Evolutionary conservation across 257 asterid genomes (phyloP), one percentile per base, ranked within the genome.

Genomic region (Anisodus acutangulus): DNA sequence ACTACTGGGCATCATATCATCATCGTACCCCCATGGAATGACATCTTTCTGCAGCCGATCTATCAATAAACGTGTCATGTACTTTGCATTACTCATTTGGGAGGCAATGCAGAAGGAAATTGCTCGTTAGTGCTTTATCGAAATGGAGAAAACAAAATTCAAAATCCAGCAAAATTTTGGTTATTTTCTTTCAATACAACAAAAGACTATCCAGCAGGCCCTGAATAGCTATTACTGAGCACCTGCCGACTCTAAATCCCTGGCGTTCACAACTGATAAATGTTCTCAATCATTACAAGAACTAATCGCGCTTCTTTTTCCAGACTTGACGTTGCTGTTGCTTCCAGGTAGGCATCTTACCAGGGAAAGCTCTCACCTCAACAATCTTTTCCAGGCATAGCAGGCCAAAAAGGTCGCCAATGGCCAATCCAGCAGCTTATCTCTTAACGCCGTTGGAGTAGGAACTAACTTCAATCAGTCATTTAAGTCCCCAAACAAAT

Each of bases 311-410:
- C 90, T 93, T 93, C 91, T 91, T 9, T 95, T 55, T 87, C 93
- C 45, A 85, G 82, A 53, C 78, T 91, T 2, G 83, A 85, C 89
- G 86, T 83, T 92, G 97, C 58, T 91, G 90, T 89, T 89, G 93
- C 94, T 87, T 91, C 98, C 98, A 93, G 49, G 94, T 90, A 0
- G 98, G 98, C 97, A 95, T 92, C 90, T 91, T 94, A 54, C 97
- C 97, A 1, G 99, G 98, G 79, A 96, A 94, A 2, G 91, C 91
- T 97, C 45, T 41, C 97, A 93, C 90, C 98, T 90, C 93, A 94
- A 83, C 1, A 90, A 74, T 43, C 92, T 88, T 74, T 94, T 97
- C 98, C 98, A 96, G 11, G 87, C 13, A 60, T 93, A 94, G 82
- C 99, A 96, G 35, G 85, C 88, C 4, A 89, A 7, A 76, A 92